Percentiles rank a stretch among this genome's conserved stretches.
Evolutionary conservation across 257 asterid genomes (phyloP).

Genomic region (Nyctanthes arbortristis): DNA sequence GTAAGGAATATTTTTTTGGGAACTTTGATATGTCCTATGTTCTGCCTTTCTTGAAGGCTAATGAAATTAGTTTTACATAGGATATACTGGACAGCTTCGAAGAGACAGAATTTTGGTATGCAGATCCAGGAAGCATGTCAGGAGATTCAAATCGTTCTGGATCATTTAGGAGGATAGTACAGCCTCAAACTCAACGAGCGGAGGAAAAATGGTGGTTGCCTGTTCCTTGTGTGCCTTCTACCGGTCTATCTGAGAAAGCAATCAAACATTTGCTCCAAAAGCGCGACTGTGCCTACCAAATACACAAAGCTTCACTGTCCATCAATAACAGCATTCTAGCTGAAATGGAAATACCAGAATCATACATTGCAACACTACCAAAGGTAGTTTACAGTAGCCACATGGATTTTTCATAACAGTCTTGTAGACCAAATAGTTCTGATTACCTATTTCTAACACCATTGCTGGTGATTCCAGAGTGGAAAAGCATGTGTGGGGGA

Average conservation of each 20-base stretch:
- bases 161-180: slow-evolving; percentile 64
- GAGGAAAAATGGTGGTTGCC: slow-evolving; percentile 97
- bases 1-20: slow-evolving; percentile 36
- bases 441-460: slow-evolving; percentile 29
- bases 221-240: slow-evolving; percentile 61
- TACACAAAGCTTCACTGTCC: slow-evolving; percentile 92
- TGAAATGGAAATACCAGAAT: slow-evolving; percentile 86
- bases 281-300: slow-evolving; percentile 75
- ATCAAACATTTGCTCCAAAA: slow-evolving; percentile 61
- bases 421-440: slow-evolving; percentile 30
- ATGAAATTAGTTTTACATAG: slow-evolving; percentile 36
- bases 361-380: slow-evolving; percentile 75
- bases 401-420: not conserved
- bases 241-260: slow-evolving; percentile 65
- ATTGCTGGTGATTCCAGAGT: slow-evolving; percentile 43
- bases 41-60: not conserved
- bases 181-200: slow-evolving; percentile 45
- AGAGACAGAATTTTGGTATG: slow-evolving; percentile 87
- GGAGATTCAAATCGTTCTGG: slow-evolving; percentile 60
- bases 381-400: slow-evolving; percentile 54
- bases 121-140: slow-evolving; percentile 74
- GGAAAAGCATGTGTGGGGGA: slow-evolving; percentile 89
- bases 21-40: slow-evolving; percentile 24
- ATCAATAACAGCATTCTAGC: slow-evolving; percentile 72
- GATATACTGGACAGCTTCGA: slow-evolving; percentile 76